A percentile compares a stretch with the other conserved stretches of the same genome.
Evolutionary conservation across 192 early-diverging fungal species (phyloP).

Genomic region (Physocladia obscura): DNA sequence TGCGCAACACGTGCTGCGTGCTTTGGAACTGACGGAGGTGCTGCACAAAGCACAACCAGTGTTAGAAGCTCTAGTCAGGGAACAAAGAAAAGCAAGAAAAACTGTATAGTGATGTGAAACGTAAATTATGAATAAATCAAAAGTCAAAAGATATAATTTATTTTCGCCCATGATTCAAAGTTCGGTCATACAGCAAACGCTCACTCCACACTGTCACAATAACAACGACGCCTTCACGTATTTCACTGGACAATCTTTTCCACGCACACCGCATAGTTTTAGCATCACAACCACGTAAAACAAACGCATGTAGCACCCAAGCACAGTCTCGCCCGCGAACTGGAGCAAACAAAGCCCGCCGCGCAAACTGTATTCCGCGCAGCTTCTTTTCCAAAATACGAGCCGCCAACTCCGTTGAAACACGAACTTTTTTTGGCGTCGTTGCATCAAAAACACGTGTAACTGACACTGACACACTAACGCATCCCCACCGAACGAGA

Average conservation of each 20-base stretch:
- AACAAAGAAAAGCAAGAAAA: conserved; percentile 3
- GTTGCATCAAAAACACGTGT: conserved; percentile 28
- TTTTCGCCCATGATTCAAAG: too few relatives aligned
- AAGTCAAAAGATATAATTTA: background rate
- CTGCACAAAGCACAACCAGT: background rate
- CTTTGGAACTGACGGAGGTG: background rate
- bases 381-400: conserved; percentile 29
- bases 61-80: background rate
- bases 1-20: conserved; percentile 51
- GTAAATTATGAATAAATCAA: background rate
- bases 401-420: background rate
- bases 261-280: conserved; percentile 17
- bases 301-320: conserved; percentile 30
- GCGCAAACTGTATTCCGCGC: conserved; percentile 14
- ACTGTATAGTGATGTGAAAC: conserved; percentile 10
- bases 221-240: conserved; percentile 7
- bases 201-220: conserved; percentile 25
- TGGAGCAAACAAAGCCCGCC: conserved; percentile 17
- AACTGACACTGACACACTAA: conserved; percentile 21
- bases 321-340: conserved; percentile 14
- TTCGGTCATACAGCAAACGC: conserved; percentile 5
- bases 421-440: background rate
- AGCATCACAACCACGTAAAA: conserved; percentile 17
- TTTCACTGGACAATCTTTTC: background rate
- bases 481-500: conserved; percentile 7